Evolutionary conservation across 352 stramenopile species (phyloP), one percentile per base, ranked within the genome.

Genomic region (Pythium phragmitis): DNA sequence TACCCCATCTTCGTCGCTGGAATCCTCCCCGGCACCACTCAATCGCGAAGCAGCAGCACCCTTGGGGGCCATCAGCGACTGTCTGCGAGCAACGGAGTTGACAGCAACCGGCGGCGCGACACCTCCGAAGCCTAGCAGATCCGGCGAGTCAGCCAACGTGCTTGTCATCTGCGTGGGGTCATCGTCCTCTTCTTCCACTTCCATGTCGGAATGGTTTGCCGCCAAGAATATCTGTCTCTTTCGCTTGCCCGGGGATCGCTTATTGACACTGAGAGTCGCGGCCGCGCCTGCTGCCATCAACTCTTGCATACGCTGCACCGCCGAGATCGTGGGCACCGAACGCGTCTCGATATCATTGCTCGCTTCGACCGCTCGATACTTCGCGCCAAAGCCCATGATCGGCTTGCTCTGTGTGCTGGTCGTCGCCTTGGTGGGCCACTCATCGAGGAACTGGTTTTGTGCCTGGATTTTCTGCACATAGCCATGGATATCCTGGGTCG

Each of bases 401-500:
- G 60, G 54, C 37, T 41, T 21, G 19, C 58, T 71, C 48, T 56
- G 53, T 39, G 48, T 57, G 47, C 12, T 43, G 16, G 28, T 19
- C 46, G n/a, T 52, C 17, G 46, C 9, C 23, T 54, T 56, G 5
- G 60, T 60, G 0, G 52, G 52, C 64, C 64, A 71, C 14, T 71
- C 57, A 39, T 66, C 57, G 19, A 71, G 58, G 36, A 67, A 66
- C 21, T 53, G 51, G 47, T 72, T 68, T 19, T 72, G 60, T 23
- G 37, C 54, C 47, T 65, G 53, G 41, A 68, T 68, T 12, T 63
- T 68, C 26, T 57, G 47, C 65, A 68, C 68, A n/a, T 63, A 57
- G 2, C 49, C 67, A 34, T 73, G 55, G 1, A 73, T 42, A 4
- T 73, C 67, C 45, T 73, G 67, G 5, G 67, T 73, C 37, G 8